Evolutionary conservation across 164 flowering plant genomes (phyloP).

Genomic region (Annona cherimola): DNA sequence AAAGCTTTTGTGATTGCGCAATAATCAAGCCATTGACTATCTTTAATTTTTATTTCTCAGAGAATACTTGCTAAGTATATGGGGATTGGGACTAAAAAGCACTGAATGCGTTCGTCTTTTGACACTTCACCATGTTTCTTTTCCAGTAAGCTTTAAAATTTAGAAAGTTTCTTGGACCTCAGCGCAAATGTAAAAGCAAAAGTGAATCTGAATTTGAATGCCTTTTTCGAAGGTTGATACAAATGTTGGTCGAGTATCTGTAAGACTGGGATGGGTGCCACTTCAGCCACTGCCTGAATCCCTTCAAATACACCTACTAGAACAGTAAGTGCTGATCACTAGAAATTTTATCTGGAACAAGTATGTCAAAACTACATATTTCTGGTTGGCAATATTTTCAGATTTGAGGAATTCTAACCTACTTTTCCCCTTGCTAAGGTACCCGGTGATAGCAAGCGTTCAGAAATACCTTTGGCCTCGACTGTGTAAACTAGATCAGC

Average conservation of each 20-base stretch:
- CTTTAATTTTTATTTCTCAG: slow-evolving; percentile 23
- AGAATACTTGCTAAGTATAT: slow-evolving; percentile 76
- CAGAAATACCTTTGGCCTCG: slow-evolving; percentile 92
- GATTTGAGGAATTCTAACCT: slow-evolving; percentile 2
- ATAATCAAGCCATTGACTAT: too few species aligned
- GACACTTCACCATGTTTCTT: slow-evolving; percentile 94
- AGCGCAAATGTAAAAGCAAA: not conserved
- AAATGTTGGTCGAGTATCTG: slow-evolving; percentile 83
- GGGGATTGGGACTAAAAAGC: slow-evolving; percentile 92
- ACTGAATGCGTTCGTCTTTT: slow-evolving; percentile 94
- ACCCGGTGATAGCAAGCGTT: slow-evolving; percentile 60
- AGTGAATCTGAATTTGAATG: slow-evolving; percentile 1
- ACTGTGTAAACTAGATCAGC: slow-evolving; percentile 57
- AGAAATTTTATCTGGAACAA: slow-evolving; percentile 1
- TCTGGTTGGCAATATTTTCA: not conserved
- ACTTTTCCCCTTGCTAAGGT: slow-evolving; percentile 32
- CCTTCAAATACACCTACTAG: slow-evolving; percentile 68
- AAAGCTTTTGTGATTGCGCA: too few species aligned
- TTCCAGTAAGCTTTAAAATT: slow-evolving; percentile 66
- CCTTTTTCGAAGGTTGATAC: slow-evolving; percentile 60
- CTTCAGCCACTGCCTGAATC: slow-evolving; percentile 70
- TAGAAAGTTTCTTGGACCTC: not conserved
- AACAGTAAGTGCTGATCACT: slow-evolving; percentile 40
- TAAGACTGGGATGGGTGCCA: slow-evolving; percentile 94
- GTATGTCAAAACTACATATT: slow-evolving; percentile 2